Evolutionary conservation across 2,329 filamentous ascomycete species (phyloP).

Genomic region (Colletotrichum sp.): DNA sequence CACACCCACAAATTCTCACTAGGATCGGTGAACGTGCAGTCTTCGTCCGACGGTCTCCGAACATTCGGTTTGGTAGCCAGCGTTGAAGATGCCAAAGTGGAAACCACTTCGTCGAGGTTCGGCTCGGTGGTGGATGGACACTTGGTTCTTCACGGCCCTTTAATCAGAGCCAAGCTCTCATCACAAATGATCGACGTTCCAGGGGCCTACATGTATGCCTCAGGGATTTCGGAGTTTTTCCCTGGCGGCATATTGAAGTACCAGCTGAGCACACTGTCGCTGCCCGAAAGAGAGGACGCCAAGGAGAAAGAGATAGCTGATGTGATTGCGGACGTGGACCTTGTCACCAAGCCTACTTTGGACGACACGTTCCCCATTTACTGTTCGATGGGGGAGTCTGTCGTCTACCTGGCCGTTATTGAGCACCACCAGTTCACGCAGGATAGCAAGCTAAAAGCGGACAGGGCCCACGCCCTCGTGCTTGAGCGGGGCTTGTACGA

Average conservation of each 20-base stretch:
- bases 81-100: not conserved
- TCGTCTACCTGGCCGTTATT: not conserved
- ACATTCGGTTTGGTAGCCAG: not conserved
- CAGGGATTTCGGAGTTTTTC: not conserved
- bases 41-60: not conserved
- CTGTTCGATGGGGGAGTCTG: not conserved
- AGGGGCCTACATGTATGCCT: not conserved
- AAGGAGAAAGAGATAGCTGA: not conserved
- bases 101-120: not conserved
- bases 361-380: not conserved
- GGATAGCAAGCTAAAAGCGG: not conserved
- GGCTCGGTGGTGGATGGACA: not conserved
- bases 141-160: not conserved
- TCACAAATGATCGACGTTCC: not conserved
- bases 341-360: not conserved
- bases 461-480: not conserved
- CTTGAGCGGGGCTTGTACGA: not conserved
- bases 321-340: not conserved
- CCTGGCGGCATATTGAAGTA: not conserved
- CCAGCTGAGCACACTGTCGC: not conserved
- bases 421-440: not conserved
- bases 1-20: not conserved
- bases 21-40: not conserved
- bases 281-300: not conserved
- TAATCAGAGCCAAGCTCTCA: not conserved